These are phyloP conservation scores for Termitomyces sp. DNA, from an alignment of 768 basidiomycete species.

Conservation along the genomic window DNA sequence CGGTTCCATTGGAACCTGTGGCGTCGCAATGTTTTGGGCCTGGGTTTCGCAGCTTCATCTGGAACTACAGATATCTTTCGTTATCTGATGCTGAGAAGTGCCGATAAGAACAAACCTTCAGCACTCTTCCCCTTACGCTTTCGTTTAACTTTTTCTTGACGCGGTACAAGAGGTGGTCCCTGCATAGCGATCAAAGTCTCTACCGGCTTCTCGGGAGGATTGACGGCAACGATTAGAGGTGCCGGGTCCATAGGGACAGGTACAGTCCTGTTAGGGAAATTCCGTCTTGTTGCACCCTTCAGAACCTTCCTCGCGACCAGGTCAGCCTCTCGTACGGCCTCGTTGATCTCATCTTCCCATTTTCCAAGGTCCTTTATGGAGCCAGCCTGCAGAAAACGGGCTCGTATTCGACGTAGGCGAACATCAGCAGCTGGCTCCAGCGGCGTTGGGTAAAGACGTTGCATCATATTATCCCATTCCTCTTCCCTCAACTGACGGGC, in stretches of 20 bases:
- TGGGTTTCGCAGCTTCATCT: constrained; percentile 11
- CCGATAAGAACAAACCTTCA: constrained; percentile 20
- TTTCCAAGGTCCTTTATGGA: constrained; percentile 39
- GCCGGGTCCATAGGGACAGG: constrained; percentile 18
- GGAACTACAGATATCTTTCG: background rate
- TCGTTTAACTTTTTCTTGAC: constrained; percentile 20
- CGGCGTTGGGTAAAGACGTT: constrained; percentile 46
- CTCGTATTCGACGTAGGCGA: constrained; percentile 50
- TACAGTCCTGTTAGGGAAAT: constrained; percentile 9
- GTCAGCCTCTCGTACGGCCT: constrained; percentile 51
- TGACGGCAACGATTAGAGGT: constrained; percentile 34
- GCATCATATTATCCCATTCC: constrained; percentile 60
- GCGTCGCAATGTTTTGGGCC: constrained; percentile 33
- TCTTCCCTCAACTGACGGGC: constrained; percentile 51
- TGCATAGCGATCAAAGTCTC: constrained; percentile 45
- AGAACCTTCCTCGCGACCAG: constrained; percentile 40
- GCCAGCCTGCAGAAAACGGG: constrained; percentile 54
- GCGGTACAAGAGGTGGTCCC: constrained; percentile 33
- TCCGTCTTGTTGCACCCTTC: constrained; percentile 24
- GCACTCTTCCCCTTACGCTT: constrained; percentile 27
- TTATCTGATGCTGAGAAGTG: background rate
- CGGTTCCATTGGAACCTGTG: constrained; percentile 78
- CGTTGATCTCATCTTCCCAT: constrained; percentile 60
- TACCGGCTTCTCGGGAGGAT: constrained; percentile 45
- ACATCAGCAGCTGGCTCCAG: constrained; percentile 40